These are phyloP conservation scores for Crassisporium funariophilum DNA, from an alignment of 768 basidiomycete species.

Conservation along the genomic window DNA sequence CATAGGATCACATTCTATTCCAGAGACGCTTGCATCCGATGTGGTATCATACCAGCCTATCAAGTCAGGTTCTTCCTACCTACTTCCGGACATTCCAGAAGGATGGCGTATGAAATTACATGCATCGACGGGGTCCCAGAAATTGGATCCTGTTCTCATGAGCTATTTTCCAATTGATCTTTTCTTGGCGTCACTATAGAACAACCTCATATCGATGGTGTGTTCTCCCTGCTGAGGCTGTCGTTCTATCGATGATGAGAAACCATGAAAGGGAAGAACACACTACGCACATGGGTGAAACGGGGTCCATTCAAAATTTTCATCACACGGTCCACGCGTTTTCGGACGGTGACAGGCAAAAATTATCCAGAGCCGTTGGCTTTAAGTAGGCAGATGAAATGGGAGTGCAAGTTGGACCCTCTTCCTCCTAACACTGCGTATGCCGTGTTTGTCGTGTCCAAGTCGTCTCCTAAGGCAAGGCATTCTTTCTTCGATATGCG, in stretches of 20 bases:
- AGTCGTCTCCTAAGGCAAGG: no score
- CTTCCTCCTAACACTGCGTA: background rate
- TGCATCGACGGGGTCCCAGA: slow-evolving; percentile 2
- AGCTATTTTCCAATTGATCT: slow-evolving; percentile 7
- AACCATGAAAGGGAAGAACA: slow-evolving; percentile 24
- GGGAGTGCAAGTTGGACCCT: background rate
- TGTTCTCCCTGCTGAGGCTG: slow-evolving; percentile 8
- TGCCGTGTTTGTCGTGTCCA: background rate
- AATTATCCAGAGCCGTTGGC: slow-evolving; percentile 6
- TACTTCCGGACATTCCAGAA: slow-evolving; percentile 16
- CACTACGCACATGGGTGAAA: slow-evolving; percentile 20
- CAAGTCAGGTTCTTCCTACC: no score
- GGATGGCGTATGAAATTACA: slow-evolving; percentile 10
- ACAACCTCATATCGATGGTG: slow-evolving; percentile 31
- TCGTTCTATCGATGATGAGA: slow-evolving; percentile 17
- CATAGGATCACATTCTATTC: no score
- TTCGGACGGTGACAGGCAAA: slow-evolving; percentile 9
- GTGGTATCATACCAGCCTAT: no score
- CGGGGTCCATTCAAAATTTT: slow-evolving; percentile 20
- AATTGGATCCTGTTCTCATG: slow-evolving; percentile 6
- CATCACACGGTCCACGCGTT: slow-evolving; percentile 24
- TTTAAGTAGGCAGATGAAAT: slow-evolving; percentile 10
- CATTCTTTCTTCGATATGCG: no score
- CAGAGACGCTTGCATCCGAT: no score
- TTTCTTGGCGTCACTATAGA: slow-evolving; percentile 15